A percentile compares a stretch with the other conserved stretches of the same genome.
Evolutionary conservation across 139 green algal genomes (phyloP).

Genomic region (Bryopsis sp.): DNA sequence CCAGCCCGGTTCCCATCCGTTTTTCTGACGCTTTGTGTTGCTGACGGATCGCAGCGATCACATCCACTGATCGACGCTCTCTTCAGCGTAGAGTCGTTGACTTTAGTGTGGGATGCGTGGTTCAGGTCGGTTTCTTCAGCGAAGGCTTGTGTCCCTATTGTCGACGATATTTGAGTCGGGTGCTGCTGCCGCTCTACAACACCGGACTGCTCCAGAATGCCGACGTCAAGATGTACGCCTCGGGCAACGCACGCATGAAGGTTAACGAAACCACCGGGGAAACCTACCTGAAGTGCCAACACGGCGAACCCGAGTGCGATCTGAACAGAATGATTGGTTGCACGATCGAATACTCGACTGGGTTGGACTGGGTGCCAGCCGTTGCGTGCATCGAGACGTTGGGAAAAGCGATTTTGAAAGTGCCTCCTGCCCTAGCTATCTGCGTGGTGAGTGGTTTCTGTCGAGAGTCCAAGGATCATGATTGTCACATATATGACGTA

Average conservation of each 20-base stretch:
- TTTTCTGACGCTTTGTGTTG: too few species aligned
- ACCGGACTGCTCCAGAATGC: conserved; percentile 1
- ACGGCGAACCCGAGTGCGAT: conserved; percentile 4
- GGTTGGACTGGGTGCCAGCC: not conserved
- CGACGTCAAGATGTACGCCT: not conserved
- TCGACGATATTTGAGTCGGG: not conserved
- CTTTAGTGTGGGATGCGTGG: too few species aligned
- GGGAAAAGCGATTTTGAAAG: not conserved
- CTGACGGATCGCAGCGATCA: too few species aligned
- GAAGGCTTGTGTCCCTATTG: conserved; percentile 18
- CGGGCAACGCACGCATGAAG: not conserved
- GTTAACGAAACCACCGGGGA: not conserved
- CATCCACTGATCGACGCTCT: too few species aligned
- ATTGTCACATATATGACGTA: not conserved
- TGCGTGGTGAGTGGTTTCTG: not conserved
- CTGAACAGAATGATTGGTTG: conserved; percentile 18
- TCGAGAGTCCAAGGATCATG: not conserved
- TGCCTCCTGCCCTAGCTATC: not conserved
- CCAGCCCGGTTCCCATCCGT: too few species aligned
- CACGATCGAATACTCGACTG: not conserved
- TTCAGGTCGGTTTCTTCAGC: conserved; percentile 11
- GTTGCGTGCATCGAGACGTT: conserved; percentile 13
- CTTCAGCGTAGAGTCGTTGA: too few species aligned
- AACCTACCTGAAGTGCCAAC: conserved; percentile 6
- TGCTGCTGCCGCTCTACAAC: not conserved